A percentile compares a stretch with the other conserved stretches of the same genome.
These are phyloP conservation scores for Calocera viscosa DNA, from an alignment of 768 basidiomycete genomes.

Conservation along the genomic window DNA sequence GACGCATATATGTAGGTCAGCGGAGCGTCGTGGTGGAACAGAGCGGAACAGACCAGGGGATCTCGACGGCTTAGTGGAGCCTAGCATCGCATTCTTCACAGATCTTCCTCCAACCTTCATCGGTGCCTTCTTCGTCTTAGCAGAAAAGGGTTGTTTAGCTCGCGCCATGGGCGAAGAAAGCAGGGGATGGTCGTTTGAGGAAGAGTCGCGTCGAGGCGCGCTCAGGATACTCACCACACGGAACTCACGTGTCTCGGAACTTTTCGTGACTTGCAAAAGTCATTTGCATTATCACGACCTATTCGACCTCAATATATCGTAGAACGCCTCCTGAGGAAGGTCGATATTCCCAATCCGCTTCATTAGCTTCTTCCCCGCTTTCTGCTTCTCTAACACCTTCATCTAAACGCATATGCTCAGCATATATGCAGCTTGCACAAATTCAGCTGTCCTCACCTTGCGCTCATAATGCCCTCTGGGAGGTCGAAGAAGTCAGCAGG, in stretches of 20 bases:
- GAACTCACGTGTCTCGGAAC: background rate
- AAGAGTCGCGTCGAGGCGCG: background rate
- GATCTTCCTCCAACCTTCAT: background rate
- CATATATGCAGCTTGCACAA: constrained; percentile 27
- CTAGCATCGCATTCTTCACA: constrained; percentile 11
- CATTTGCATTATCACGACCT: background rate
- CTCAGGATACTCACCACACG: background rate
- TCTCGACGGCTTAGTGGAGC: background rate
- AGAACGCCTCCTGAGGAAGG: constrained; percentile 93
- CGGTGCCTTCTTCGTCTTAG: background rate
- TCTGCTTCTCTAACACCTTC: constrained; percentile 49
- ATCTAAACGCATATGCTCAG: constrained; percentile 17
- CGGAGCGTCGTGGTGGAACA: background rate
- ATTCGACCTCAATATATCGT: constrained; percentile 53
- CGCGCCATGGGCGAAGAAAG: constrained; percentile 17
- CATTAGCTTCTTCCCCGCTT: constrained; percentile 81
- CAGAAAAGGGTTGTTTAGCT: constrained; percentile 11
- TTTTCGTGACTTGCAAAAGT: constrained; percentile 12
- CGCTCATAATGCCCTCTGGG: constrained; percentile 72
- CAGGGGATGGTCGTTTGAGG: background rate
- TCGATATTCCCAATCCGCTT: constrained; percentile 80
- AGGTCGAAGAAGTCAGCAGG: constrained; percentile 11
- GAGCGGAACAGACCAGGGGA: background rate
- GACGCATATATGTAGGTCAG: constrained; percentile 6
- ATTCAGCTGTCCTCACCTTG: constrained; percentile 71